Conservation (phyloP, 2,329 filamentous ascomycete species). For the Penicillium sp. region DNA sequence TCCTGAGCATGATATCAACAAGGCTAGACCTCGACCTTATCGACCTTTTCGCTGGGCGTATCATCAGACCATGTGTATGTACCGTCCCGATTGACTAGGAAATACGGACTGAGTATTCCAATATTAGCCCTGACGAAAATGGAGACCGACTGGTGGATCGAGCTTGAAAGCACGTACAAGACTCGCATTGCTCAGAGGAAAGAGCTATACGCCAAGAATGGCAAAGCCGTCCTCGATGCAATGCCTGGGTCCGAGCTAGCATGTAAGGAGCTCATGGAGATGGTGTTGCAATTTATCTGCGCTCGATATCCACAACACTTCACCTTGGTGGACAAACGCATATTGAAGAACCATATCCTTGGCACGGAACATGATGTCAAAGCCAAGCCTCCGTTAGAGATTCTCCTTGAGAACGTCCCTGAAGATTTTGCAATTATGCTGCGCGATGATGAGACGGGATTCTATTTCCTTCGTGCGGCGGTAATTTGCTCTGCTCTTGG, state of each 20-base stretch:
- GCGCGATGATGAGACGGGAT: constrained; percentile 66
- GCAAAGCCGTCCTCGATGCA: constrained; percentile 62
- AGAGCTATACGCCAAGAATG: constrained; percentile 61
- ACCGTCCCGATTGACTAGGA: not conserved
- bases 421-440: constrained; percentile 81
- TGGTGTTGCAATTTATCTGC: constrained; percentile 75
- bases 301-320: constrained; percentile 76
- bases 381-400: constrained; percentile 62
- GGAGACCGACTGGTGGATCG: constrained; percentile 85
- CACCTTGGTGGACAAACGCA: constrained; percentile 52
- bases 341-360: constrained; percentile 69
- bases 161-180: constrained; percentile 72
- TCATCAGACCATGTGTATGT: constrained; percentile 87
- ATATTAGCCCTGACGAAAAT: constrained; percentile 68
- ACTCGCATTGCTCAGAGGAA: constrained; percentile 67
- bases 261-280: constrained; percentile 85
- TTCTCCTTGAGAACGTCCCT: constrained; percentile 74
- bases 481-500: constrained; percentile 76
- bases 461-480: constrained; percentile 72
- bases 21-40: constrained; percentile 70
- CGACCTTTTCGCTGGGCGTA: constrained; percentile 80
- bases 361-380: constrained; percentile 60
- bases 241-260: constrained; percentile 75
- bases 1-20: constrained; percentile 64
- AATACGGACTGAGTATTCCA: not conserved